Base-by-base conservation (phyloP, 1,139 yeast genomes). In the Meyerozyma elateridarum region DNA sequence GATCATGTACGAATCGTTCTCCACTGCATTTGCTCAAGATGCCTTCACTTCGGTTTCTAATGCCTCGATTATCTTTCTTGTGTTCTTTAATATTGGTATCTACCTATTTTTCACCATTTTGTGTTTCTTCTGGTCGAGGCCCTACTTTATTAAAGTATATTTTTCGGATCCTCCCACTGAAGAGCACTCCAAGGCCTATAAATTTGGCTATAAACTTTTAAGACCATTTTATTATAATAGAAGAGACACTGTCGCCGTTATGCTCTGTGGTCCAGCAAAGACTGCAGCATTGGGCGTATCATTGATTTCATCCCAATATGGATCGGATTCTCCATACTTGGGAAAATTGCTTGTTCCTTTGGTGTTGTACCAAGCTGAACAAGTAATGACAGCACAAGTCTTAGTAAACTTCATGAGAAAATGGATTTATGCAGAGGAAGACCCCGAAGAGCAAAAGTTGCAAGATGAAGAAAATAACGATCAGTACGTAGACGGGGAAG, bases 261-360 rank as follows among this genome's bases (percentile, higher is more conserved):
- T 87, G 80, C 70, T 85, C 36, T 85, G 95, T 56, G 95, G 95
- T 5, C 93, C 95, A 2, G 95, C 96, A 4, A 87, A 87, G 52
- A 85, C 95, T 0, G 95, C 95, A 0, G 95, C 95, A 0, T 64
- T 87, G 33, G 96, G 96, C 28, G 94, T 87, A 1, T 83, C 95
- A 1, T 64, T 87, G 35, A 67, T 84, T 7, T 66, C 87, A 1
- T 75, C 95, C 0, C 95, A 87, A 54, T 87, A 85, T 52, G 93
- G 94, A 6, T 58, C 76, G 4, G 48, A 68, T 30, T 73, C 73
- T 42, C 69, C 70, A 5, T 64, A 76, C 41, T 61, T 85, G 40
- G 96, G 95, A 15, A 73, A 76, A 35, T 58, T 87, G 25, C 61
- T 88, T 25, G 87, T 85, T 4, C 93, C 96, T 0, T 64, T 87